Percentiles rank a stretch among this genome's conserved stretches.
phyloP scores from a whole-genome alignment of 371 early-diverging fungal species.

The Actinomortierella wolfii region DNA sequence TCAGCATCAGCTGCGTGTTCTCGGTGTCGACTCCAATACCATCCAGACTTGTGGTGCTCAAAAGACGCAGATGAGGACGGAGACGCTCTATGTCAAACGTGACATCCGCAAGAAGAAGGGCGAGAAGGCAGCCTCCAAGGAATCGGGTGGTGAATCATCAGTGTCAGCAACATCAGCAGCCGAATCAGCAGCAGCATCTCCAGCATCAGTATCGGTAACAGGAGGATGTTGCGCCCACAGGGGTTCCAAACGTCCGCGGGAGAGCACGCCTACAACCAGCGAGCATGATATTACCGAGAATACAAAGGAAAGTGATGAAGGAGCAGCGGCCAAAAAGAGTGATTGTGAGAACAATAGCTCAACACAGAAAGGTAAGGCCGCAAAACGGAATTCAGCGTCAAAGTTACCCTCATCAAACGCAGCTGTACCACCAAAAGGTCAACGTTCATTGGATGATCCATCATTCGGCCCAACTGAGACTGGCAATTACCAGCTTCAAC shows the following conservation, averaged over 20 bases:
- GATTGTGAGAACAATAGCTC: no score
- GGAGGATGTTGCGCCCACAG: no score
- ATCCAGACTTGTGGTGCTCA: slow-evolving; percentile 84
- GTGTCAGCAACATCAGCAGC: slow-evolving; percentile 2
- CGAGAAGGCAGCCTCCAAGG: not conserved
- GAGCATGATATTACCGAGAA: no score
- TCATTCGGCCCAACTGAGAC: slow-evolving; percentile 21
- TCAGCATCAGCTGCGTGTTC: slow-evolving; percentile 68
- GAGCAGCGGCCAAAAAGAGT: no score
- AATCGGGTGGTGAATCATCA: slow-evolving; percentile 13
- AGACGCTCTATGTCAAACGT: slow-evolving; percentile 46
- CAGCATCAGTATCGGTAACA: not conserved
- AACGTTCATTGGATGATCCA: slow-evolving; percentile 21
- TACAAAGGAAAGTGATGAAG: no score
- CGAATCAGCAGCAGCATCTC: not conserved
- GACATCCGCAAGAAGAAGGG: slow-evolving; percentile 15
- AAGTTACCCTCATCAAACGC: no score
- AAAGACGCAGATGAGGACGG: slow-evolving; percentile 59
- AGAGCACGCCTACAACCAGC: no score
- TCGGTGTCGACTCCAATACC: slow-evolving; percentile 81
- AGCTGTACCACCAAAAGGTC: no score
- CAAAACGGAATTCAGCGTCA: no score
- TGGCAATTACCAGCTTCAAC: slow-evolving; percentile 48
- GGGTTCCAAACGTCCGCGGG: no score
- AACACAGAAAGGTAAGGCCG: no score